Evolutionary conservation across 83 land plant species (phyloP), one percentile per base, ranked within the genome.

Genomic region (Isoetes engelmannii): DNA sequence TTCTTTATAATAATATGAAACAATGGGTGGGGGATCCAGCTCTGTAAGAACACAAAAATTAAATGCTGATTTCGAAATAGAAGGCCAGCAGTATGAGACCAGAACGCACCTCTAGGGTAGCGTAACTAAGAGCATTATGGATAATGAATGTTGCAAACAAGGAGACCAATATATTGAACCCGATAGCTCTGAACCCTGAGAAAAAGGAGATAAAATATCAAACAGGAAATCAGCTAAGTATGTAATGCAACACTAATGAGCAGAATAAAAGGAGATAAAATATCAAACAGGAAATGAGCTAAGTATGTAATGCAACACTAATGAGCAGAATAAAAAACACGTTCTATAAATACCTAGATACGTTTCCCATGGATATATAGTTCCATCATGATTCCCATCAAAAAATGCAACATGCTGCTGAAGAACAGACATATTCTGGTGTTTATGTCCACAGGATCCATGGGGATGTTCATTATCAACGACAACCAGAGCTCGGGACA

Each of bases 321-420:
- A 28, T 28, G 37, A 2, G 37, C 37, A 28, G 37, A 28, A 28
- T 2, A 28, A 2, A 69, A 8, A 4, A 3, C 54, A 12, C 2
- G 3, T 70, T 5, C 3, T 21, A 21, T 1, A n/a, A 7, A 12
- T 5, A 85, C 90, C 92, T 64, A 65, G 6, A 61, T 81, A 87
- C 13, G 94, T 89, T 67, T 89, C 94, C 81, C 82, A 81, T 4
- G 94, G 94, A 59, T 81, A 89, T 48, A 89, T 57, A 61, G 87
- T 80, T 8, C 94, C 94, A 74, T 89, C 73, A 17, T 74, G 72
- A 37, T 89, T 75, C 5, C 73, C 78, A 70, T 87, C 94, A 44
- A 87, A 89, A 70, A 87, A 89, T 0, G 94, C 86, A 6, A 75
- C 82, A 54, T 89, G 94, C 63, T 89, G 94, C 71, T 89, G 94